phyloP scores from a whole-genome alignment of 306 rosid genomes.

The Cicer yamashitae region DNA sequence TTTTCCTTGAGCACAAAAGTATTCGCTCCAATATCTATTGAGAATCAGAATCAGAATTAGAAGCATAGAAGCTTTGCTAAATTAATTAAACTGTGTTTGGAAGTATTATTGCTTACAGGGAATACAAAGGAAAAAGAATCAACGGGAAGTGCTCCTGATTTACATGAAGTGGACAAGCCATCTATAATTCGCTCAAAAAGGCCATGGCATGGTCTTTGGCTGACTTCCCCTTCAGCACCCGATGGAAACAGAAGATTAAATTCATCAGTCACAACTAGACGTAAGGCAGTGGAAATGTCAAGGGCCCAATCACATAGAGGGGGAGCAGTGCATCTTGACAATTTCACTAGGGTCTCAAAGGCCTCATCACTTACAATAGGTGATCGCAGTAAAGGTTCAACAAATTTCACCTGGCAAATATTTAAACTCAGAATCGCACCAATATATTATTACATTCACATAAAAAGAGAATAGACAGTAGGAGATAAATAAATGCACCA shows the following conservation, averaged over 20 bases:
- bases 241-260: constrained; percentile 63
- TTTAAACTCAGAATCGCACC: constrained; percentile 25
- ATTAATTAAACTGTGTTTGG: constrained; percentile 30
- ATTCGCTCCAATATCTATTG: constrained; percentile 87
- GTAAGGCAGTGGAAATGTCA: constrained; percentile 90
- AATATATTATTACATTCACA: neutral
- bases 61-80: constrained; percentile 34
- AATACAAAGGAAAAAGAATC: constrained; percentile 94
- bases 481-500: neutral
- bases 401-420: constrained; percentile 81
- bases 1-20: constrained; percentile 86
- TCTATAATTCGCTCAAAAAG: constrained; percentile 78
- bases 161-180: constrained; percentile 85
- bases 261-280: constrained; percentile 77
- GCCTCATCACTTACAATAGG: constrained; percentile 86
- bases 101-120: constrained; percentile 72
- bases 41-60: constrained; percentile 49
- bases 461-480: neutral
- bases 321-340: constrained; percentile 81
- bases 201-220: constrained; percentile 57
- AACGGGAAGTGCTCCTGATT: constrained; percentile 91
- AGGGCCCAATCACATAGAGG: constrained; percentile 94
- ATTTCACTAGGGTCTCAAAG: constrained; percentile 84
- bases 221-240: constrained; percentile 61
- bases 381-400: constrained; percentile 82